Evolutionary conservation across 495 filamentous ascomycete species (phyloP).

Genomic region (Penicillium mononematosum): DNA sequence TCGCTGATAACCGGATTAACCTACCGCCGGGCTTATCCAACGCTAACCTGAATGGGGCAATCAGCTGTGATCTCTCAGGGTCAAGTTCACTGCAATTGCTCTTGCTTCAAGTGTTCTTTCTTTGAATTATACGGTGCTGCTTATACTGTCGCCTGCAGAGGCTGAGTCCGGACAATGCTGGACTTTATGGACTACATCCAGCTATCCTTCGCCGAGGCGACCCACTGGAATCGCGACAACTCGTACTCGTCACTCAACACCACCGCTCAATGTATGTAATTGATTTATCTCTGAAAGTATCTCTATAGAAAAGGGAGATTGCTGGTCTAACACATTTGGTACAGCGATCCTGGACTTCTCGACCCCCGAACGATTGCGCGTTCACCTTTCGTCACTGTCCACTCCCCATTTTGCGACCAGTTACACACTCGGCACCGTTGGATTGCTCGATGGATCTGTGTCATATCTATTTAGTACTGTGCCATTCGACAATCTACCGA

Average conservation of each 20-base stretch:
- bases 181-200: conserved; percentile 99
- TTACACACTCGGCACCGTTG: conserved; percentile 80
- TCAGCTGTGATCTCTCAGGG: conserved; percentile 26
- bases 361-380: conserved; percentile 76
- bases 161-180: conserved; percentile 61
- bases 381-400: conserved; percentile 78
- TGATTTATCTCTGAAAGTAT: conserved; percentile 11
- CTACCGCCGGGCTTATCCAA: conserved; percentile 44
- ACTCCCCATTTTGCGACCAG: conserved; percentile 89
- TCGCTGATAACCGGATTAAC: conserved; percentile 47
- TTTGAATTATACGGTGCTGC: background rate
- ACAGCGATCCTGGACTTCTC: conserved; percentile 80
- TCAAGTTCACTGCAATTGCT: conserved; percentile 2
- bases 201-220: conserved; percentile 82
- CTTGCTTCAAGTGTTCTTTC: background rate
- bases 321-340: background rate
- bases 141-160: conserved; percentile 5
- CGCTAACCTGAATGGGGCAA: conserved; percentile 37
- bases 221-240: conserved; percentile 90
- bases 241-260: conserved; percentile 84
- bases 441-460: conserved; percentile 85
- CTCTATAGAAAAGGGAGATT: background rate
- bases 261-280: conserved; percentile 69
- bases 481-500: conserved; percentile 56
- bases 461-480: conserved; percentile 88